phyloP scores from a whole-genome alignment of 768 basidiomycete species.

The Boletus speciosus region DNA sequence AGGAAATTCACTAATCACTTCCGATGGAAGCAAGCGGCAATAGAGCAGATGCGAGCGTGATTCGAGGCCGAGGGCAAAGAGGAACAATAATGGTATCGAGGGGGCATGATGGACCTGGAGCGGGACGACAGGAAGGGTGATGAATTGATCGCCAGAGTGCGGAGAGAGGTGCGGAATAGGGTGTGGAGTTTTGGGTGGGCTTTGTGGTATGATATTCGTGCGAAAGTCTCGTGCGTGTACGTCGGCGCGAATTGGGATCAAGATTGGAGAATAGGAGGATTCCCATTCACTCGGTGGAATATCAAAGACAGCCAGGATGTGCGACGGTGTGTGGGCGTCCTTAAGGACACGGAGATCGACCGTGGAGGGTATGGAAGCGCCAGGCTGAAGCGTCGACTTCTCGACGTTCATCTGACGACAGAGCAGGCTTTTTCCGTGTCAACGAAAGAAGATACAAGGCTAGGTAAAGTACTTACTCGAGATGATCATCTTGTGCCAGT shows the following conservation, averaged over 20 bases:
- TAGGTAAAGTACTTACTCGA: constrained; percentile 22
- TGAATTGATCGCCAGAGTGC: constrained; percentile 24
- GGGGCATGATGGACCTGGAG: constrained; percentile 48
- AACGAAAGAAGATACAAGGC: background rate
- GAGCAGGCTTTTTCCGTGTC: constrained; percentile 22
- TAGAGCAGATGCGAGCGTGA: constrained; percentile 44
- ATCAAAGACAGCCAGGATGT: constrained; percentile 49
- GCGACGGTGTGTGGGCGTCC: constrained; percentile 51
- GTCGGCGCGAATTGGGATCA: constrained; percentile 52
- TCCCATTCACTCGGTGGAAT: constrained; percentile 29
- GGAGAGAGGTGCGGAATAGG: constrained; percentile 30
- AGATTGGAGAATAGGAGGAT: constrained; percentile 35
- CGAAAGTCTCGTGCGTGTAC: constrained; percentile 42
- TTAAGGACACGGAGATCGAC: constrained; percentile 48
- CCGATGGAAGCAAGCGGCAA: constrained; percentile 50
- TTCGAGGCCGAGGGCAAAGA: constrained; percentile 56
- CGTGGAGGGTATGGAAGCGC: constrained; percentile 36
- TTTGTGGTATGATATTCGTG: constrained; percentile 33
- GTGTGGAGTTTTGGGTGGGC: constrained; percentile 32
- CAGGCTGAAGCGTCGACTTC: constrained; percentile 20
- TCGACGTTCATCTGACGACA: constrained; percentile 35
- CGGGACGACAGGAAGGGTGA: constrained; percentile 52
- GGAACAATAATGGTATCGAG: constrained; percentile 54
- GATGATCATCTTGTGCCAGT: constrained; percentile 22
- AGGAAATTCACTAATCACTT: constrained; percentile 55